These are phyloP conservation scores for Musa beccarii DNA, from an alignment of 176 grass and related monocot genomes.

Conservation along the genomic window DNA sequence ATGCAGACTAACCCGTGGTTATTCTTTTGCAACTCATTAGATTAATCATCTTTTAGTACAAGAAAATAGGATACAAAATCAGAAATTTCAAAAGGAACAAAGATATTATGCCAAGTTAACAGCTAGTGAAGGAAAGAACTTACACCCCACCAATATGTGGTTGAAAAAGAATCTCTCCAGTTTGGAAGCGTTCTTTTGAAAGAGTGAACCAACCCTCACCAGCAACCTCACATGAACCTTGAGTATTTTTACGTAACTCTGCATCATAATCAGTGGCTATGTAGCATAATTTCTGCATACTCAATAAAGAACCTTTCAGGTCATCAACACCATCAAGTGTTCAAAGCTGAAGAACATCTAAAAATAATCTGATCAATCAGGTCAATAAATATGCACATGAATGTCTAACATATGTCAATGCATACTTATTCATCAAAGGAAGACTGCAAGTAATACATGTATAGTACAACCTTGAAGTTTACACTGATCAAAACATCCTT, in stretches of 20 bases:
- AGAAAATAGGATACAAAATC: no score
- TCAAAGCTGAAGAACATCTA: not conserved
- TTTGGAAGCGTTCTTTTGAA: constrained; percentile 68
- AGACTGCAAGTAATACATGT: not conserved
- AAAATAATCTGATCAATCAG: not conserved
- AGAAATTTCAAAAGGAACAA: no score
- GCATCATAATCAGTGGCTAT: constrained; percentile 73
- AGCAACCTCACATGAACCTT: constrained; percentile 58
- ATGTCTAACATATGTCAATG: not conserved
- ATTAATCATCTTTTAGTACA: no score
- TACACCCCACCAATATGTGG: constrained; percentile 71
- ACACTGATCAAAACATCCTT: no score
- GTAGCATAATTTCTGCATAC: constrained; percentile 83
- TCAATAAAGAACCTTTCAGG: constrained; percentile 14
- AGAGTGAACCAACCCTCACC: constrained; percentile 84
- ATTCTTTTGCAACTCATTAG: no score
- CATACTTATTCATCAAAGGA: not conserved
- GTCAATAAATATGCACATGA: not conserved
- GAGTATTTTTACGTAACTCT: constrained; percentile 58
- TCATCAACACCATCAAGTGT: not conserved
- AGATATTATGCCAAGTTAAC: no score
- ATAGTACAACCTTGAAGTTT: not conserved
- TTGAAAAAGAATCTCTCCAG: constrained; percentile 83
- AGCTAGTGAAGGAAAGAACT: constrained; percentile 1
- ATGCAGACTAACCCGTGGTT: no score